A percentile compares a stretch with the other conserved stretches of the same genome.
Conservation (phyloP, 2,329 filamentous ascomycete species). For the Daldinia eschscholtzii region DNA sequence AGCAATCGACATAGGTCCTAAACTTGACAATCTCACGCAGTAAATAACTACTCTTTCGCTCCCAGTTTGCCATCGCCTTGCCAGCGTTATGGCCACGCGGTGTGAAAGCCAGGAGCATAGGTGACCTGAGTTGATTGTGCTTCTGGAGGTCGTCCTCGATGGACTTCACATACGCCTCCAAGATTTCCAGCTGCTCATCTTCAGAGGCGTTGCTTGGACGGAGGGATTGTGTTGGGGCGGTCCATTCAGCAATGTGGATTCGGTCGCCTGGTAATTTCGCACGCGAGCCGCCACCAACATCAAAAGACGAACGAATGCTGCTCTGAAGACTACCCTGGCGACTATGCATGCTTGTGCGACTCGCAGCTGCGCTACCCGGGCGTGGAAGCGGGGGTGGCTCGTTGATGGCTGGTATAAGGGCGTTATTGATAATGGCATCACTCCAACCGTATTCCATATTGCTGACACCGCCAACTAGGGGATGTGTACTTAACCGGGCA, state of each 20-base stretch:
- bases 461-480: constrained; percentile 90
- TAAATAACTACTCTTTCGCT: constrained; percentile 92
- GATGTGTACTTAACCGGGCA: constrained; percentile 92
- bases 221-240: constrained; percentile 89
- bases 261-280: constrained; percentile 86
- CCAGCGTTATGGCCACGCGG: constrained; percentile 82
- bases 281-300: constrained; percentile 70
- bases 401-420: constrained; percentile 66
- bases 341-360: constrained; percentile 62
- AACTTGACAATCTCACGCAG: constrained; percentile 97
- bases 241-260: constrained; percentile 87
- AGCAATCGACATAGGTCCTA: constrained; percentile 89
- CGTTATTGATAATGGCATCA: constrained; percentile 79
- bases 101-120: constrained; percentile 91
- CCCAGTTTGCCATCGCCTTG: constrained; percentile 96
- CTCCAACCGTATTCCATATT: constrained; percentile 99
- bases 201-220: constrained; percentile 84
- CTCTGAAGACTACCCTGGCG: constrained; percentile 54
- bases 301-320: constrained; percentile 71
- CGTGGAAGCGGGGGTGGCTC: constrained; percentile 61
- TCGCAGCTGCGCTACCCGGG: constrained; percentile 64
- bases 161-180: constrained; percentile 83
- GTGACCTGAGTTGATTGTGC: constrained; percentile 88
- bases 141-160: constrained; percentile 87
- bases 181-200: constrained; percentile 80